Percentiles rank a stretch among this genome's conserved stretches.
Conservation (phyloP, 148 eudicot species). For the Selenicereus undatus region DNA sequence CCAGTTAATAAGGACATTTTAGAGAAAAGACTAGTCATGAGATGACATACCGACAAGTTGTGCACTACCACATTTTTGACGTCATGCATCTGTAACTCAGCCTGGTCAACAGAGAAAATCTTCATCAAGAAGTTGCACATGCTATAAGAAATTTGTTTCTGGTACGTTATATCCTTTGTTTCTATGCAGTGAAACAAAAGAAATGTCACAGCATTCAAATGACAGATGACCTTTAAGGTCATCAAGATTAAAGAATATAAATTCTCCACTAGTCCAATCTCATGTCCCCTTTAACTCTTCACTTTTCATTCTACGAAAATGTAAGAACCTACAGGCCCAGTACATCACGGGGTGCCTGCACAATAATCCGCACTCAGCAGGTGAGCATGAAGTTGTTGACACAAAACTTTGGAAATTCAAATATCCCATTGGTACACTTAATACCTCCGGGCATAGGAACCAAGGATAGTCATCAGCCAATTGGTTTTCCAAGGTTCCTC, state of each 20-base stretch:
- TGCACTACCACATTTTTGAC: conserved; percentile 82
- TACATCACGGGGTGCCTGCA: no score
- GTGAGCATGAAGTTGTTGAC: neutral
- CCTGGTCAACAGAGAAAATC: conserved; percentile 38
- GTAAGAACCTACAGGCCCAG: neutral
- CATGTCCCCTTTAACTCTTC: no score
- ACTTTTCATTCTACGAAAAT: neutral
- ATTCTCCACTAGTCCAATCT: neutral
- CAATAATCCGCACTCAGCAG: no score
- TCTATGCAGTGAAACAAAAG: neutral
- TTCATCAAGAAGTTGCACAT: conserved; percentile 5
- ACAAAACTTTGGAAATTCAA: neutral
- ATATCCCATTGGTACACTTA: neutral
- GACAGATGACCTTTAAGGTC: neutral
- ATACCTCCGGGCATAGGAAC: neutral
- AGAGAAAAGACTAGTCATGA: neutral
- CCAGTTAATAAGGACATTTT: neutral
- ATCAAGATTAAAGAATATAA: neutral
- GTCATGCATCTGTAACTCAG: conserved; percentile 91
- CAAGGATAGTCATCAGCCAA: neutral
- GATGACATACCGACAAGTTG: conserved; percentile 78
- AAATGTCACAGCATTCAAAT: neutral
- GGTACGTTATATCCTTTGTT: neutral
- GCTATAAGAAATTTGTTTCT: neutral
- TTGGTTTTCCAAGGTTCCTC: neutral